These are phyloP conservation scores for Solanum bukasovii DNA, from an alignment of 257 asterid species.

Conservation along the genomic window DNA sequence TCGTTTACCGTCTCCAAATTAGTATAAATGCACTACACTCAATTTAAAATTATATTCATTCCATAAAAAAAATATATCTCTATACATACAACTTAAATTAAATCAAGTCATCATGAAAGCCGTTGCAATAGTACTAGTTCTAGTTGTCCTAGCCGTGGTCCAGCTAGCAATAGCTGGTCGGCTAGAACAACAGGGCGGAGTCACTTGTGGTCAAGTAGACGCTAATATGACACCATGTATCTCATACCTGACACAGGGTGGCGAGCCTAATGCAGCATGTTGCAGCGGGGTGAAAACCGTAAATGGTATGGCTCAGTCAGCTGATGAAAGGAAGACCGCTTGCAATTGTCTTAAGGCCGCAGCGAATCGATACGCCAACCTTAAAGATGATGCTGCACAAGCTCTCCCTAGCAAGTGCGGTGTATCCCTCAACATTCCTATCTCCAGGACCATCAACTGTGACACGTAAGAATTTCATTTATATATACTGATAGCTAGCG, in stretches of 20 bases:
- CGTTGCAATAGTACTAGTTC: background rate
- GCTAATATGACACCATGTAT: slow-evolving; percentile 19
- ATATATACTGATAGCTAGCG: background rate
- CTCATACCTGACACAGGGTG: slow-evolving; percentile 16
- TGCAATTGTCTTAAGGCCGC: slow-evolving; percentile 32
- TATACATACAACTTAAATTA: background rate
- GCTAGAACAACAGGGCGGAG: background rate
- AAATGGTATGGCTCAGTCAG: slow-evolving; percentile 5
- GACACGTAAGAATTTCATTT: slow-evolving; percentile 5
- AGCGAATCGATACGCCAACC: slow-evolving; percentile 10
- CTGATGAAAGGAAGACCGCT: slow-evolving; percentile 14
- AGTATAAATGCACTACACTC: background rate
- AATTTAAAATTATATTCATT: background rate
- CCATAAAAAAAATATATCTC: background rate
- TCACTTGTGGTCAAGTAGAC: slow-evolving; percentile 26
- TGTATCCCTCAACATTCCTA: slow-evolving; percentile 24
- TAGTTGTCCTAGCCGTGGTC: background rate
- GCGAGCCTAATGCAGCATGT: slow-evolving; percentile 10
- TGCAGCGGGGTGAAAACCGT: slow-evolving; percentile 23
- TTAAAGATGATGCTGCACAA: slow-evolving; percentile 32
- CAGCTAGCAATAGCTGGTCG: background rate
- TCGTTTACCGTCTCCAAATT: background rate
- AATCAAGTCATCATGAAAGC: background rate
- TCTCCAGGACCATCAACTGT: slow-evolving; percentile 34
- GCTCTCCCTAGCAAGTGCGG: slow-evolving; percentile 23